phyloP scores from a whole-genome alignment of 805 yeast species.

The Helenozyma baotianmanensis region DNA sequence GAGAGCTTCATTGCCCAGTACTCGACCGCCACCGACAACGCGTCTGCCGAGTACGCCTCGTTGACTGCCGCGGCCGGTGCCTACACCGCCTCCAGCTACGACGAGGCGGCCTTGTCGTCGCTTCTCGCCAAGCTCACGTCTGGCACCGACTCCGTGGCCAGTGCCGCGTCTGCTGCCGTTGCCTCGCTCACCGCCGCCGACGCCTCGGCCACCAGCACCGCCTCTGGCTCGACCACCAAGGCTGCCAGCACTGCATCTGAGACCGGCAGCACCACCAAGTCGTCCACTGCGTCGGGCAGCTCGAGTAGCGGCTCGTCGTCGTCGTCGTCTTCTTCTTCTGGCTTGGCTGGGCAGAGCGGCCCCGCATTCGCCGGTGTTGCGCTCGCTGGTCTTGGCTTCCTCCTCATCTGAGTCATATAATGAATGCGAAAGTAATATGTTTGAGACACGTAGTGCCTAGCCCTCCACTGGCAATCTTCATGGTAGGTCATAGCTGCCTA shows the following conservation, averaged over 20 bases:
- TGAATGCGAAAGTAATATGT: no score
- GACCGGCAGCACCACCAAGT: no score
- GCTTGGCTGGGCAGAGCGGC: slow-evolving; percentile 4
- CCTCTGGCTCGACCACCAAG: not conserved
- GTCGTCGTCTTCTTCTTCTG: slow-evolving; percentile 5
- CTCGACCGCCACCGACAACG: not conserved
- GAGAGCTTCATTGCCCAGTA: not conserved
- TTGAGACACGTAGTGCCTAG: no score
- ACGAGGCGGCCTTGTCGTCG: not conserved
- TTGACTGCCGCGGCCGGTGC: not conserved
- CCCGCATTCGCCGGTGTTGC: slow-evolving; percentile 10
- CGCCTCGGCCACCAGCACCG: not conserved
- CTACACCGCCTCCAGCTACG: not conserved
- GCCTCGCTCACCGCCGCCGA: not conserved
- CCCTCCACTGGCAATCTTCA: no score
- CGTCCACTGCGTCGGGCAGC: no score
- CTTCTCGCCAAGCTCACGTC: not conserved
- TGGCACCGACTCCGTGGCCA: not conserved
- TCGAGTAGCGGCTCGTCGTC: slow-evolving; percentile 2
- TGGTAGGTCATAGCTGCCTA: no score
- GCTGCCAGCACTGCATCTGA: not conserved
- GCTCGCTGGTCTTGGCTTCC: slow-evolving; percentile 12
- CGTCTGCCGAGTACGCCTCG: not conserved
- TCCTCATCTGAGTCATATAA: slow-evolving; percentile 4
- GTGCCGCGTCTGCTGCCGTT: not conserved